Conservation (phyloP, 2,329 filamentous ascomycete genomes). For the Arthrocladium fulminans region DNA sequence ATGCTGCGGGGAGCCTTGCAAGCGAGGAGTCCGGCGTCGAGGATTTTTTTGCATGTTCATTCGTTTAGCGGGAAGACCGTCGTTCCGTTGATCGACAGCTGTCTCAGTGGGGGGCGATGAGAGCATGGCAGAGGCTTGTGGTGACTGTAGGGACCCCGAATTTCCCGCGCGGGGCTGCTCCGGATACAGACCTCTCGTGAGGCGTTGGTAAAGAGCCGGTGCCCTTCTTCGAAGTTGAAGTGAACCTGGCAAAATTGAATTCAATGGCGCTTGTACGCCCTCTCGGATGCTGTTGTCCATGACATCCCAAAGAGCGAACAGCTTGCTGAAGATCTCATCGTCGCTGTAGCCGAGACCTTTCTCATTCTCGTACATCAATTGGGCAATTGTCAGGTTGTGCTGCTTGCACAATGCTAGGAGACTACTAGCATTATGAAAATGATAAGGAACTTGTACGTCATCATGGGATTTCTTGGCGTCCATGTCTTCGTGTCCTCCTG, state of each 20-base stretch:
- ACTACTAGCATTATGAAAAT: constrained; percentile 14
- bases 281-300: constrained; percentile 20
- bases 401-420: constrained; percentile 15
- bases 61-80: not conserved
- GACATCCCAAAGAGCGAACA: constrained; percentile 18
- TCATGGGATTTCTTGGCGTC: constrained; percentile 1
- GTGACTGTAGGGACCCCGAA: not conserved
- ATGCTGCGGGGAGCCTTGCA: constrained; percentile 15
- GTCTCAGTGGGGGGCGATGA: constrained; percentile 1
- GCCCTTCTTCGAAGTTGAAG: constrained; percentile 16
- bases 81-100: not conserved
- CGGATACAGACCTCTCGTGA: constrained; percentile 18
- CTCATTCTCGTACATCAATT: constrained; percentile 19
- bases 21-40: constrained; percentile 8
- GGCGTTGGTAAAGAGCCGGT: constrained; percentile 15
- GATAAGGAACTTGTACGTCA: constrained; percentile 11
- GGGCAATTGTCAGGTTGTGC: constrained; percentile 19
- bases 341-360: constrained; percentile 16
- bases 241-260: constrained; percentile 15
- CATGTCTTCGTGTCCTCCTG: not conserved
- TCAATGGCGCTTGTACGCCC: constrained; percentile 15
- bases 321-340: constrained; percentile 14
- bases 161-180: constrained; percentile 7
- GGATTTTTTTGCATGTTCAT: constrained; percentile 2
- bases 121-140: not conserved